Evolutionary conservation across 768 basidiomycete genomes (phyloP).

Genomic region (Pisolithus microcarpus): DNA sequence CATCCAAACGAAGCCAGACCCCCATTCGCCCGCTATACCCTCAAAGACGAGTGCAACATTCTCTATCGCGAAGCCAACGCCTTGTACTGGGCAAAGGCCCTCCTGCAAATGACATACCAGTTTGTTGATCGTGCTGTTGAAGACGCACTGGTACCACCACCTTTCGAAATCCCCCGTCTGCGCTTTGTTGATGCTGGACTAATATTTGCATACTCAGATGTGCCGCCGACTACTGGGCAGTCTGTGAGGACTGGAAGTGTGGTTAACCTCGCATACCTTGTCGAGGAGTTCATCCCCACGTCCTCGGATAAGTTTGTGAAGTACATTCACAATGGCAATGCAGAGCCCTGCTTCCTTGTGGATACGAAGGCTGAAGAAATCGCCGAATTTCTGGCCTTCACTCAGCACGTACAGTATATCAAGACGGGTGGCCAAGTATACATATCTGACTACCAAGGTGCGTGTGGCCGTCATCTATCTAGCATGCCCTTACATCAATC

Average conservation of each 20-base stretch:
- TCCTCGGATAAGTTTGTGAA: too few relatives aligned
- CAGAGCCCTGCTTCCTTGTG: neutral
- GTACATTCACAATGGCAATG: neutral
- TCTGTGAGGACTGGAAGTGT: neutral
- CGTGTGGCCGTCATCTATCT: too few relatives aligned
- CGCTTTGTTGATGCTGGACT: constrained; percentile 7
- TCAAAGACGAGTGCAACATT: neutral
- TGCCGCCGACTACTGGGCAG: neutral
- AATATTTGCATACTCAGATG: neutral
- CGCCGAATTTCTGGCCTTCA: neutral
- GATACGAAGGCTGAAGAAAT: neutral
- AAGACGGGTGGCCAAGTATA: too few relatives aligned
- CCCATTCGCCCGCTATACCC: neutral
- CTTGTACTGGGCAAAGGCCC: constrained; percentile 6
- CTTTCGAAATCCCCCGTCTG: constrained; percentile 5
- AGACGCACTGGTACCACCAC: neutral
- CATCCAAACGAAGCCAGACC: neutral
- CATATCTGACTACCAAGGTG: too few relatives aligned
- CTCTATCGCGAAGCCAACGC: neutral
- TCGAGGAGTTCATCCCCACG: neutral
- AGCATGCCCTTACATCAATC: too few relatives aligned
- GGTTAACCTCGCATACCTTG: neutral
- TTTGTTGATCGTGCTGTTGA: constrained; percentile 2
- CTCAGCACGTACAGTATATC: too few relatives aligned
- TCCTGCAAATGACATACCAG: constrained; percentile 4